phyloP scores from a whole-genome alignment of 2,329 filamentous ascomycete genomes.

The Fusarium transvaalense region DNA sequence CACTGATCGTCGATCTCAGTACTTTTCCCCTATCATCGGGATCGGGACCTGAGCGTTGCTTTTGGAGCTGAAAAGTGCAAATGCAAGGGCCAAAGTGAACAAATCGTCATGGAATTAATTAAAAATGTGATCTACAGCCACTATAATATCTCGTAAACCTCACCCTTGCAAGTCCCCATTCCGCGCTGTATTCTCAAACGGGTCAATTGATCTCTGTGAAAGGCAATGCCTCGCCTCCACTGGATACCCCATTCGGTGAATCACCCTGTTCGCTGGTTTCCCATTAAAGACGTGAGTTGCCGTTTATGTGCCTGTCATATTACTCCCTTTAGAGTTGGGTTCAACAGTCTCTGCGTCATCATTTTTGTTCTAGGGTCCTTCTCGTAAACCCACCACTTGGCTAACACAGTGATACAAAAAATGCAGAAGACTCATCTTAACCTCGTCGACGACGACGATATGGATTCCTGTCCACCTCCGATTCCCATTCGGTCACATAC shows the following conservation, averaged over 20 bases:
- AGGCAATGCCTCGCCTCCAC: constrained; percentile 1
- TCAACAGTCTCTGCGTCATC: constrained; percentile 2
- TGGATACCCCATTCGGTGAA: constrained; percentile 3
- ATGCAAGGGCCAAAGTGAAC: background rate
- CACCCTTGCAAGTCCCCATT: constrained; percentile 3
- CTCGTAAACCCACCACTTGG: background rate
- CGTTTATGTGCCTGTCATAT: constrained; percentile 4
- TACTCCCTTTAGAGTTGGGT: background rate
- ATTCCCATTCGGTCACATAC: constrained; percentile 18
- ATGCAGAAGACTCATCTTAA: constrained; percentile 29
- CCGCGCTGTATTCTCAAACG: background rate
- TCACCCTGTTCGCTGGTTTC: background rate
- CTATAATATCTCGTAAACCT: constrained; percentile 8
- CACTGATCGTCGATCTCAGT: constrained; percentile 10
- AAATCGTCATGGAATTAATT: constrained; percentile 3
- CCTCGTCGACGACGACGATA: constrained; percentile 26
- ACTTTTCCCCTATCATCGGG: constrained; percentile 1
- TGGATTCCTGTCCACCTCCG: constrained; percentile 17
- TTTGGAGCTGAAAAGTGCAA: background rate
- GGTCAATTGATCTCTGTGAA: background rate
- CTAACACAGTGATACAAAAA: constrained; percentile 4
- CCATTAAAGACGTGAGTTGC: constrained; percentile 9
- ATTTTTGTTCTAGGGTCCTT: background rate
- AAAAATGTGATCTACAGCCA: background rate
- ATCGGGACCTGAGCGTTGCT: constrained; percentile 21